Conservation (phyloP, 768 basidiomycete genomes). For the Lentinula lateritia region DNA sequence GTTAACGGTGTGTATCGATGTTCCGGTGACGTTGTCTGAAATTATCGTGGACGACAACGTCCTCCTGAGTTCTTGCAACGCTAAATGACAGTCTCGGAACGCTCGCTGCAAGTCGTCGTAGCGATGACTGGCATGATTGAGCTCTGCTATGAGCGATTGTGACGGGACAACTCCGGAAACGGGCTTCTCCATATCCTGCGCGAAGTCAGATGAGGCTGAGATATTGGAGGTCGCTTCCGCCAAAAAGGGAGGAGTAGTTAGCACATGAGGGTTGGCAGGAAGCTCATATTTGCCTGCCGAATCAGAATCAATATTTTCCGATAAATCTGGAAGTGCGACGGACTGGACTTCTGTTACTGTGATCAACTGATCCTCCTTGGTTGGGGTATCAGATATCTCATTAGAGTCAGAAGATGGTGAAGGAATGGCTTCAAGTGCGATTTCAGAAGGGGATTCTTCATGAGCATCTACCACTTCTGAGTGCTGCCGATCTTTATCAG, state of each 20-base stretch:
- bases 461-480: background rate
- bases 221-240: background rate
- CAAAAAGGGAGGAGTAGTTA: background rate
- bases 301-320: background rate
- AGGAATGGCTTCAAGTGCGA: background rate
- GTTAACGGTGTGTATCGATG: slow-evolving; percentile 9
- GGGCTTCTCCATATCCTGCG: background rate
- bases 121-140: slow-evolving; percentile 40
- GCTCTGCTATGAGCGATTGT: slow-evolving; percentile 39
- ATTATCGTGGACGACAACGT: slow-evolving; percentile 19
- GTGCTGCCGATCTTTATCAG: background rate
- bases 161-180: background rate
- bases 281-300: background rate
- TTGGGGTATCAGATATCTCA: background rate
- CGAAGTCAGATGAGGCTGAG: background rate
- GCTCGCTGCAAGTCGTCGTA: slow-evolving; percentile 58
- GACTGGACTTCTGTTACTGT: background rate
- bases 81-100: slow-evolving; percentile 66
- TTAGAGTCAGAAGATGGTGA: background rate
- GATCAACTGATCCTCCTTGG: background rate
- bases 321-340: background rate
- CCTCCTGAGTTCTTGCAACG: slow-evolving; percentile 53
- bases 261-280: background rate
- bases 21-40: slow-evolving; percentile 1
- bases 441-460: background rate